These are phyloP conservation scores for Aspergillus fructus DNA, from an alignment of 2,329 filamentous ascomycete genomes.

Conservation along the genomic window DNA sequence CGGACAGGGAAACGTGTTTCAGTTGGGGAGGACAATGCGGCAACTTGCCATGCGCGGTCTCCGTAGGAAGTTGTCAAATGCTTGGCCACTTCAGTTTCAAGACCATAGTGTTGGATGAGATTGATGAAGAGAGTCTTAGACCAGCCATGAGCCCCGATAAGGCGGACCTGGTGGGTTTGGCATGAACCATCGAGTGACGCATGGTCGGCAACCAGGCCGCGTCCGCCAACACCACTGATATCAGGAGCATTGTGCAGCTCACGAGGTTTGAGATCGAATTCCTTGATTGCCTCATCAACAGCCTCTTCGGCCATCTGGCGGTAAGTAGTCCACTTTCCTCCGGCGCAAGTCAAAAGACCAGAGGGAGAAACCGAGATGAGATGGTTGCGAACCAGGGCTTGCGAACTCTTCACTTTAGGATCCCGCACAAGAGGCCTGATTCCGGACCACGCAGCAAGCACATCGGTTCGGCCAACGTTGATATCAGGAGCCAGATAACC, in stretches of 20 bases:
- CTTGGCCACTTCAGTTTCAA: conserved; percentile 89
- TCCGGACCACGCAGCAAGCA: conserved; percentile 87
- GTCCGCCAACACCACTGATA: conserved; percentile 70
- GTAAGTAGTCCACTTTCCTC: conserved; percentile 92
- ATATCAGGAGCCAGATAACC: conserved; percentile 82
- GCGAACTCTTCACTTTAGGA: conserved; percentile 79
- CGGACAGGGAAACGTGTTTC: conserved; percentile 78
- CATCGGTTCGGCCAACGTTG: conserved; percentile 78
- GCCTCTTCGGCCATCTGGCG: conserved; percentile 90
- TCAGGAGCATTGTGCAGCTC: conserved; percentile 61
- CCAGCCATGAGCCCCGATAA: conserved; percentile 82
- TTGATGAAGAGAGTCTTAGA: conserved; percentile 93
- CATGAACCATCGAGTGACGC: conserved; percentile 71
- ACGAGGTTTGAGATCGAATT: conserved; percentile 63
- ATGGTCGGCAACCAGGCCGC: conserved; percentile 68
- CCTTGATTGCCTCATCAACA: conserved; percentile 73
- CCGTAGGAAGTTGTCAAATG: conserved; percentile 86
- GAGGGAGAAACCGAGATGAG: conserved; percentile 76
- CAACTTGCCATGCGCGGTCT: conserved; percentile 89
- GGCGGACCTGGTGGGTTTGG: conserved; percentile 78
- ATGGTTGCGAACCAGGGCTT: conserved; percentile 85
- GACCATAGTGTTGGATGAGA: conserved; percentile 86
- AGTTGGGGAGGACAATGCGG: conserved; percentile 74
- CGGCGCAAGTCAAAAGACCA: conserved; percentile 79
- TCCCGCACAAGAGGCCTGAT: conserved; percentile 84